phyloP scores from a whole-genome alignment of 73 alveolate genomes.

The Paramecium sexaurelia region DNA sequence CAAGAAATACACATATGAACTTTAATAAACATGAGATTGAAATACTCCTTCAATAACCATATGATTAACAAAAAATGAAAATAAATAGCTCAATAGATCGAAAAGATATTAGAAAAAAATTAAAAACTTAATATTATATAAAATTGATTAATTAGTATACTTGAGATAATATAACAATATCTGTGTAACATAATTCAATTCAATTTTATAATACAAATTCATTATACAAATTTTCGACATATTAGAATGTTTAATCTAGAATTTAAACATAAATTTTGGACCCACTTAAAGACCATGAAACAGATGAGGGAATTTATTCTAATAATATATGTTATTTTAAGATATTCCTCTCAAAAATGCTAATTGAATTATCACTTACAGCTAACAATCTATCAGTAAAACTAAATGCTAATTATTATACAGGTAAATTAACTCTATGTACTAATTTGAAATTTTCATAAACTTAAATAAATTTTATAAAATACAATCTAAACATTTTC shows the following conservation, averaged over 20 bases:
- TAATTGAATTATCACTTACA: neutral
- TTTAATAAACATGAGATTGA: neutral
- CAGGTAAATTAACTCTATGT: neutral
- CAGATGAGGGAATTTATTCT: neutral
- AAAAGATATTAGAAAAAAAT: neutral
- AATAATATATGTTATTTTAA: neutral
- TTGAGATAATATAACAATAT: neutral
- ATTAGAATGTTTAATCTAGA: neutral
- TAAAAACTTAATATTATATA: neutral
- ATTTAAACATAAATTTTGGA: neutral
- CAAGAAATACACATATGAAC: neutral
- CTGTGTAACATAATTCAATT: neutral
- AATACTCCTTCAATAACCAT: neutral
- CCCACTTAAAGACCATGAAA: conserved; percentile 18
- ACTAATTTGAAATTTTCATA: neutral
- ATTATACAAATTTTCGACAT: neutral
- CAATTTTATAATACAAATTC: conserved; percentile 11
- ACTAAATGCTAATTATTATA: neutral
- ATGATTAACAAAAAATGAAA: neutral
- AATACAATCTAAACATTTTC: neutral
- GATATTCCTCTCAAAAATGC: neutral
- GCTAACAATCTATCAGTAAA: neutral
- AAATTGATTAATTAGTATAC: neutral
- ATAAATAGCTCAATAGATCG: neutral
- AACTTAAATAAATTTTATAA: neutral